These are phyloP conservation scores for Glebionis coronaria DNA, from an alignment of 129 eudicot genomes.

Conservation along the genomic window DNA sequence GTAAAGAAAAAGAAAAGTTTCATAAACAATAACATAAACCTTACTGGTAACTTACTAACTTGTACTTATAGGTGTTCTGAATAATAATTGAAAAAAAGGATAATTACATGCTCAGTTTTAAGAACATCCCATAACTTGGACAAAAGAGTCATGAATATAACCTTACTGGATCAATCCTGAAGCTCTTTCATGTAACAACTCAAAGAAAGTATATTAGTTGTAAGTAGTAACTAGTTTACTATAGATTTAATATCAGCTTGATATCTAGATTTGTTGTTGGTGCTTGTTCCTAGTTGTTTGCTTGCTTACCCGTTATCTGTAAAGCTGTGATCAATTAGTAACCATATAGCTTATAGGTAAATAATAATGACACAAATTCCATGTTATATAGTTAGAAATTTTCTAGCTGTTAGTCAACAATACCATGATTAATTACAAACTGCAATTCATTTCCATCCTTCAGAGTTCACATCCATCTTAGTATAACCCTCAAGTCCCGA, in stretches of 20 bases:
- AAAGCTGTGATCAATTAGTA: slow-evolving; percentile 61
- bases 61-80: too few species aligned
- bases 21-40: too few species aligned
- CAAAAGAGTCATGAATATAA: background rate
- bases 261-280: slow-evolving; percentile 10
- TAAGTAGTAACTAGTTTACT: background rate
- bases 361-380: background rate
- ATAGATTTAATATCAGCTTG: background rate
- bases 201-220: background rate
- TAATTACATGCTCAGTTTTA: slow-evolving; percentile 14
- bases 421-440: background rate
- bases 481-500: background rate
- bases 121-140: slow-evolving; percentile 4
- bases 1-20: too few species aligned
- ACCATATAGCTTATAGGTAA: too few species aligned
- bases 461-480: background rate
- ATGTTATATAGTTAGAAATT: background rate
- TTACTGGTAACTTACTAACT: too few species aligned
- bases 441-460: background rate
- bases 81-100: too few species aligned
- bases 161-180: too few species aligned
- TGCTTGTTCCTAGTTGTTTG: slow-evolving; percentile 48
- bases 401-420: background rate
- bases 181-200: slow-evolving; percentile 2
- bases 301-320: slow-evolving; percentile 84